Percentiles rank a stretch among this genome's conserved stretches.
Evolutionary conservation across 306 rosid genomes (phyloP).

Genomic region (Trifolium subterraneum): DNA sequence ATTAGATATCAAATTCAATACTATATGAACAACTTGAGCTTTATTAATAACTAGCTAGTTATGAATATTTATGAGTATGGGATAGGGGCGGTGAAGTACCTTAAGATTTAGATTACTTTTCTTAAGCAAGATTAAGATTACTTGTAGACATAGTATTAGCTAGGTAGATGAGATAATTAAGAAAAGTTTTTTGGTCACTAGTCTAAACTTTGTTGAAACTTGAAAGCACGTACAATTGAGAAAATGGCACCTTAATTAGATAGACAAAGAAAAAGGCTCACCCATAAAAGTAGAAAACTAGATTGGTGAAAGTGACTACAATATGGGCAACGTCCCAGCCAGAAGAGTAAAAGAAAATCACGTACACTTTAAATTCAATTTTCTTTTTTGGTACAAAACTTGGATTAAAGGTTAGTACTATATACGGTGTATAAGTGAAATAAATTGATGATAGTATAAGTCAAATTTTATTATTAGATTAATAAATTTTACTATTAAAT

Average conservation of each 20-base stretch:
- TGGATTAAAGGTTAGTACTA: too few relatives aligned
- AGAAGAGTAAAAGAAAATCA: neutral
- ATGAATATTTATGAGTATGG: neutral
- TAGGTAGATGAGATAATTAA: neutral
- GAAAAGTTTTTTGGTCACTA: neutral
- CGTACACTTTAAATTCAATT: too few relatives aligned
- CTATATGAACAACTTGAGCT: neutral
- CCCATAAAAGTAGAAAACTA: neutral
- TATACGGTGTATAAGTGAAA: too few relatives aligned
- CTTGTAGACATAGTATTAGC: neutral
- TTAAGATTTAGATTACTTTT: neutral
- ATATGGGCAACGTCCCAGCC: neutral
- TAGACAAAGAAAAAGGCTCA: neutral
- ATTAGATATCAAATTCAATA: neutral
- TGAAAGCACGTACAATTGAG: neutral
- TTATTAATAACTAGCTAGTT: neutral
- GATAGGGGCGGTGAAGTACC: neutral
- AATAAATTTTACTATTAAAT: too few relatives aligned
- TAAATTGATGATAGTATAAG: too few relatives aligned
- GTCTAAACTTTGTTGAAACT: neutral
- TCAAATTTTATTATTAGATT: too few relatives aligned
- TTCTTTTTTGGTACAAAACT: too few relatives aligned
- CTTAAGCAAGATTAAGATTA: neutral
- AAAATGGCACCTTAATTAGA: neutral
- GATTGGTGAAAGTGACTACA: neutral